Evolutionary conservation across 345 rosid genomes (phyloP).

Genomic region (Boechera retrofracta): DNA sequence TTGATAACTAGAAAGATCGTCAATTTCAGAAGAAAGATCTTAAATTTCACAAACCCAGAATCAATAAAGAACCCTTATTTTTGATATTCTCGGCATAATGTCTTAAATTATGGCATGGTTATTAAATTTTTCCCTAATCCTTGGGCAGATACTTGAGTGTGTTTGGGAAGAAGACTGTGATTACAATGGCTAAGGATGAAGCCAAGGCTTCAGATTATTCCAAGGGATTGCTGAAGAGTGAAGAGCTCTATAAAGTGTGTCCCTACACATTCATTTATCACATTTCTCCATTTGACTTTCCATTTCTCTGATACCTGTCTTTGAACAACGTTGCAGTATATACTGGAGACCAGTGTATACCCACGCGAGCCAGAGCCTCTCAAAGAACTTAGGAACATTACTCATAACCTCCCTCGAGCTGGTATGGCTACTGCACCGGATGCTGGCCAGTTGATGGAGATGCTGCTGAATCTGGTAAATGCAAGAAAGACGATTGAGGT

Average conservation of each 20-base stretch:
- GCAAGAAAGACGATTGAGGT: constrained; percentile 71
- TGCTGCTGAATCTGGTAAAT: constrained; percentile 61
- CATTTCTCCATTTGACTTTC: neutral
- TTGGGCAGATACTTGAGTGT: constrained; percentile 24
- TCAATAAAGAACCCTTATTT: neutral
- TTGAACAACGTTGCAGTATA: constrained; percentile 52
- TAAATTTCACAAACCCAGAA: constrained; percentile 13
- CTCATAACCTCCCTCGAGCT: constrained; percentile 58
- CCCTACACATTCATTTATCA: neutral
- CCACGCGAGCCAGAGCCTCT: constrained; percentile 71
- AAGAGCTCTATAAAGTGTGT: constrained; percentile 59
- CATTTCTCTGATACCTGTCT: neutral
- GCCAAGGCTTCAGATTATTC: constrained; percentile 13
- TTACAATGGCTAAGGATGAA: constrained; percentile 43
- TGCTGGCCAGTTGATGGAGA: constrained; percentile 69
- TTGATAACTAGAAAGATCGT: neutral
- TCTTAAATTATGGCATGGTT: neutral
- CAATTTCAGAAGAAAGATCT: constrained; percentile 6
- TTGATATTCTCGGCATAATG: neutral
- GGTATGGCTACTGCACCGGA: constrained; percentile 69
- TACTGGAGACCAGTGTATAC: constrained; percentile 68
- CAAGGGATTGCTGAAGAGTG: constrained; percentile 57
- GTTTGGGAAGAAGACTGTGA: constrained; percentile 13
- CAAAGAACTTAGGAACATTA: constrained; percentile 64
- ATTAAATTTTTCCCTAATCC: neutral